These are phyloP conservation scores for Beauveria scarabaeidicola DNA, from an alignment of 2,329 filamentous ascomycete species.

Conservation along the genomic window DNA sequence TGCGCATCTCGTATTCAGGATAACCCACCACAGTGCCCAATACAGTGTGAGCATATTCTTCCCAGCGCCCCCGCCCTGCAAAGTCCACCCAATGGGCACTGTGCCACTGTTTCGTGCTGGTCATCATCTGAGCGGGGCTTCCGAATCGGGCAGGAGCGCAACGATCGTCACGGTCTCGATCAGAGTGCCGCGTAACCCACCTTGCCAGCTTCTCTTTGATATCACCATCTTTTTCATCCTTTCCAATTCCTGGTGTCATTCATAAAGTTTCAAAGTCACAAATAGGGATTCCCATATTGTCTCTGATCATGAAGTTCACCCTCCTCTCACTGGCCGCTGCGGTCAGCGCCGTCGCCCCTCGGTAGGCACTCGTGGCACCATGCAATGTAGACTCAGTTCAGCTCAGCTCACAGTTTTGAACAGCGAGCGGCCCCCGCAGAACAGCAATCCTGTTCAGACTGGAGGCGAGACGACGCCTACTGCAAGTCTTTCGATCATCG, in stretches of 20 bases:
- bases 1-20: conserved; percentile 5
- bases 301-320: neutral
- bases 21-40: neutral
- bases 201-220: neutral
- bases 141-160: conserved; percentile 8
- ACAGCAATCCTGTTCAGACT: conserved; percentile 1
- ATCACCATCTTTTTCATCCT: neutral
- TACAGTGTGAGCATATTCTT: neutral
- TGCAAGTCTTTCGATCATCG: neutral
- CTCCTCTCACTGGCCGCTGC: conserved; percentile 5
- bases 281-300: neutral
- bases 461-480: neutral
- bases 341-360: conserved; percentile 4
- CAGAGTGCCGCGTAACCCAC: conserved; percentile 6
- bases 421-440: neutral
- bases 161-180: neutral
- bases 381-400: neutral
- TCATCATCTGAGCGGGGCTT: neutral
- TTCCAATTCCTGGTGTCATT: neutral
- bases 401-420: neutral
- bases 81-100: neutral
- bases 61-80: too few relatives aligned
- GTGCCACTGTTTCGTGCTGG: neutral
- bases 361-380: neutral
- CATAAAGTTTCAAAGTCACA: too few relatives aligned